Evolutionary conservation across 495 filamentous ascomycete species (phyloP).

Genomic region (Haplographium delicatum): DNA sequence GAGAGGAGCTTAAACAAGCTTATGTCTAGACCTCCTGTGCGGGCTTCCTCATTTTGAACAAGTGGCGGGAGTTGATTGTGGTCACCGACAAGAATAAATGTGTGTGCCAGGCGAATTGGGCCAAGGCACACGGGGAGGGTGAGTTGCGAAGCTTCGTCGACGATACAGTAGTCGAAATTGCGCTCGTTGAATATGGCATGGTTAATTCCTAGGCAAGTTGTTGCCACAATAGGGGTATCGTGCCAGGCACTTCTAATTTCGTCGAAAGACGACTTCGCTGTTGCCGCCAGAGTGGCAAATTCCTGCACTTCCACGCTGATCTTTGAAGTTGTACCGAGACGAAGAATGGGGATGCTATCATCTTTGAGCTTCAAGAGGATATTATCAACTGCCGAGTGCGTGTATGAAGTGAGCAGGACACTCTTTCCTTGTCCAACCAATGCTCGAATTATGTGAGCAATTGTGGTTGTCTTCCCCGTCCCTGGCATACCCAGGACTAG

Average conservation of each 20-base stretch:
- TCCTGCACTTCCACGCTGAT: constrained; percentile 79
- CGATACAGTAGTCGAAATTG: constrained; percentile 95
- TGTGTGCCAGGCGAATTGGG: constrained; percentile 88
- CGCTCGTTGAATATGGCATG: constrained; percentile 84
- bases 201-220: constrained; percentile 87
- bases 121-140: constrained; percentile 91
- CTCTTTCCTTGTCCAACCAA: constrained; percentile 86
- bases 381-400: constrained; percentile 95
- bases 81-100: constrained; percentile 92
- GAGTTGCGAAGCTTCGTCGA: constrained; percentile 97
- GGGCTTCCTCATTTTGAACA: constrained; percentile 85
- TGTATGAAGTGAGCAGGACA: constrained; percentile 90
- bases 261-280: constrained; percentile 67
- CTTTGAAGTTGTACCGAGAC: constrained; percentile 77
- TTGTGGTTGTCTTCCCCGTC: constrained; percentile 96
- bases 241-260: constrained; percentile 80
- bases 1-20: constrained; percentile 91
- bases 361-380: constrained; percentile 85
- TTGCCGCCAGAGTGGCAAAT: constrained; percentile 72
- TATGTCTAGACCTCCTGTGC: constrained; percentile 80
- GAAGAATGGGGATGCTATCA: constrained; percentile 73
- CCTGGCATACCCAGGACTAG: constrained; percentile 96
- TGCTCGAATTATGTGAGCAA: constrained; percentile 92
- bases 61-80: constrained; percentile 93
- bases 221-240: constrained; percentile 81